Conservation (phyloP, 2,329 filamentous ascomycete genomes). For the Pestalotiopsis sp. region DNA sequence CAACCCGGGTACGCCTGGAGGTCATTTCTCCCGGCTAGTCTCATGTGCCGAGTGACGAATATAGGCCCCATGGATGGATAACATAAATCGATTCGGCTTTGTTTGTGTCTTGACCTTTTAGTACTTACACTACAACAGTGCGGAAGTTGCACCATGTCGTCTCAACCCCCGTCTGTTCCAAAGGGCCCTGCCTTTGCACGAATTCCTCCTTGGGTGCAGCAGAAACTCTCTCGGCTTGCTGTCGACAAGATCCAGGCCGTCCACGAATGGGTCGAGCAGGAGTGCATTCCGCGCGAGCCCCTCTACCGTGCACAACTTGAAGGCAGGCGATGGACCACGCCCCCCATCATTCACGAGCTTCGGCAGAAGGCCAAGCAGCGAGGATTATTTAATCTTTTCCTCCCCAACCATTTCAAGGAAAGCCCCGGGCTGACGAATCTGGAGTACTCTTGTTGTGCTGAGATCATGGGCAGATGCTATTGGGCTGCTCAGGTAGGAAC, state of each 20-base stretch:
- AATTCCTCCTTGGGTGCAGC: conserved; percentile 29
- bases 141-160: neutral
- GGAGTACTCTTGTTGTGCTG: conserved; percentile 47
- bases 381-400: conserved; percentile 42
- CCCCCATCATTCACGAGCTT: conserved; percentile 42
- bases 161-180: conserved; percentile 10
- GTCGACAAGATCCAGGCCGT: conserved; percentile 44
- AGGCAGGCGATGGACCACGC: conserved; percentile 39
- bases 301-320: conserved; percentile 42
- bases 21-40: neutral
- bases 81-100: no score
- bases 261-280: conserved; percentile 44
- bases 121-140: neutral
- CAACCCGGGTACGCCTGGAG: neutral
- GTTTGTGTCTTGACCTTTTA: no score
- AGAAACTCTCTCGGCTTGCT: conserved; percentile 34
- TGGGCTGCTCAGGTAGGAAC: conserved; percentile 36
- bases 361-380: conserved; percentile 42
- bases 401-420: conserved; percentile 42
- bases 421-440: conserved; percentile 47
- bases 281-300: conserved; percentile 45
- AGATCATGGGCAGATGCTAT: conserved; percentile 48
- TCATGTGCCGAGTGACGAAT: no score
- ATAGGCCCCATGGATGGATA: no score
- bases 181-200: conserved; percentile 31